Base-by-base conservation (phyloP, 495 filamentous ascomycete species). In the Melanomma pulvis-pyrius region DNA sequence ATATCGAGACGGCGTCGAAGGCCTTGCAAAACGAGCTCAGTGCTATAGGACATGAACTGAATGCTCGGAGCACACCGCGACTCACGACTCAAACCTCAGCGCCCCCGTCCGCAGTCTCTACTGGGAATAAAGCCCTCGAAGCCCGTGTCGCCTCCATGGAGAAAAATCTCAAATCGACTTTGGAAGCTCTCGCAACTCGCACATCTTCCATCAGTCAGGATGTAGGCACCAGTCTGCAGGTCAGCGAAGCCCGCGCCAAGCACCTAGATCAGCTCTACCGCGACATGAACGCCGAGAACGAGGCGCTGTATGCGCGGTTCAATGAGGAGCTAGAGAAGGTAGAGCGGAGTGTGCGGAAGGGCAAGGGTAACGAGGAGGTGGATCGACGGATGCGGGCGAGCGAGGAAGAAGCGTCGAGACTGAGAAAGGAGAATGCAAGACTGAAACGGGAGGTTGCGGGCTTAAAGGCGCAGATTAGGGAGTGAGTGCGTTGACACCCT, bases 281-380 rank as follows among this genome's bases (percentile, higher is more conserved):
- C 63, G 90, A 96, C 70, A 85, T 88, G 19, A 93, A 87, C 72
- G 91, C 91, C 0, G 94, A 98, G 80, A 98, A 97, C 68, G 93
- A 97, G 77, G 85, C 94, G 52, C 81, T 97, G 41, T 97, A 97
- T 74, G 90, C 93, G 68, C 90, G 88, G 67, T 97, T 97, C 80
- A 97, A 97, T 69, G 83, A 86, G 25, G 94, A 98, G 74, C 78
- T 98, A 50, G 90, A 84, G 57, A 92, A 91, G 80, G 88, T 97
- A 58, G 81, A 91, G 21, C 88, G 84, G 71, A 89, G 87, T 9
- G 82, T 94, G 34, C 89, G 88, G 71, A 82, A 83, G 5, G 86
- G 88, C 24, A 88, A 88, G 39, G 90, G 86, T 0, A 89, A 90
- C 68, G 88, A 90, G 65, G 89, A 91, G 67, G 68, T 96, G 61